Evolutionary conservation across 2,329 filamentous ascomycete species (phyloP).

Genomic region (Diaporthe citri): DNA sequence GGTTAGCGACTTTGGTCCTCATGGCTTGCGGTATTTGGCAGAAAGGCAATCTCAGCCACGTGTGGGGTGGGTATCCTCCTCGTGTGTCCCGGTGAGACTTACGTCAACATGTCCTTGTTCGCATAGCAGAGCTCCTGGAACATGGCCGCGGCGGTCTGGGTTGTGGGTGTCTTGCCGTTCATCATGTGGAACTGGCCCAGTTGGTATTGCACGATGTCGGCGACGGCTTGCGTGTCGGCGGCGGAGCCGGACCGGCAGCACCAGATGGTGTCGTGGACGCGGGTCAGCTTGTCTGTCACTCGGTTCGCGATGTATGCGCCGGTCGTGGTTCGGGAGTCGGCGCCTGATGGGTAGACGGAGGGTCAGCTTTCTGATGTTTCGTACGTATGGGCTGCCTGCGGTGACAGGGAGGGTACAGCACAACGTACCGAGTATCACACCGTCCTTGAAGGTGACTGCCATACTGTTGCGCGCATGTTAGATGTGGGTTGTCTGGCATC

Average conservation of each 20-base stretch:
- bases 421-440: slow-evolving; percentile 85
- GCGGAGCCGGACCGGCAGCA: slow-evolving; percentile 98
- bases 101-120: slow-evolving; percentile 96
- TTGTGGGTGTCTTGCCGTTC: slow-evolving; percentile 91
- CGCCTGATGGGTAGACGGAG: slow-evolving; percentile 64
- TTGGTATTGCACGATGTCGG: slow-evolving; percentile 98
- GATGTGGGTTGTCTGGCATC: slow-evolving; percentile 35
- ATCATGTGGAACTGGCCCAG: slow-evolving; percentile 91
- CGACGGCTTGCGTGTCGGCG: slow-evolving; percentile 96
- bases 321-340: slow-evolving; percentile 97
- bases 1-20: slow-evolving; percentile 7
- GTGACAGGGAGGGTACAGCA: not conserved
- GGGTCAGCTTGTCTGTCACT: slow-evolving; percentile 98
- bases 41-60: not conserved
- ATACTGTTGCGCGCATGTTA: slow-evolving; percentile 71
- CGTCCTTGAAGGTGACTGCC: slow-evolving; percentile 99
- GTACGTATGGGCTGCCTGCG: not conserved
- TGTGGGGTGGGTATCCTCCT: not conserved
- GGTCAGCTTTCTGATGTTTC: not conserved
- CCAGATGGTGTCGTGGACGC: slow-evolving; percentile 99
- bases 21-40: too few species aligned
- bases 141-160: slow-evolving; percentile 92
- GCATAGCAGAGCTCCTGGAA: slow-evolving; percentile 99
- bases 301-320: slow-evolving; percentile 98
- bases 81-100: slow-evolving; percentile 49